Base-by-base conservation (phyloP, 768 basidiomycete species). In the Fomitopsis pulvina region DNA sequence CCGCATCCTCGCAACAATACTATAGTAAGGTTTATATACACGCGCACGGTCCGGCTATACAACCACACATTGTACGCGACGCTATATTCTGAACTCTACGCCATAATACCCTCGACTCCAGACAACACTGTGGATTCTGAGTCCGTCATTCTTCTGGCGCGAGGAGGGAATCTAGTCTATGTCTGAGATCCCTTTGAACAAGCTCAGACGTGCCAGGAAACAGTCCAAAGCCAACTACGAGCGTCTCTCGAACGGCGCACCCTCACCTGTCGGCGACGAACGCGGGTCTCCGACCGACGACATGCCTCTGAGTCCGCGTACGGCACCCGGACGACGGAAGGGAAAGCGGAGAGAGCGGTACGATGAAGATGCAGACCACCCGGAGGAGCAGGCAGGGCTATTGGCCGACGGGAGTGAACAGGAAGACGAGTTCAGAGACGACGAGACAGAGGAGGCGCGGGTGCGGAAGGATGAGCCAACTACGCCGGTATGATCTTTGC, bases 111-210 rank as follows among this genome's bases (percentile, higher is more conserved):
- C 34, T 14, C 4, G 14, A 14, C 18, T 37, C 14, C 34, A 14
- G 5, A 37, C 14, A 4, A 37, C 34, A 37, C 14, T 4, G 14
- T 37, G 34, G 34, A 37, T 37, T 18, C 4, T 14, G 14, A 16
- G 14, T 37, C 18, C 14, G 14, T 16, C 29, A 37, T 37, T 37
- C 14, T 37, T 18, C 18, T 4, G n/a, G 24, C 27, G 28, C 18
- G 9, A 8, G 25, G 43, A 18, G 43, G 43, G 18, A 52, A 55
- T 64, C 57, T 65, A 83, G 56, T 64, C 57, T 65, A 83, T 83
- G 81, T 77, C 83, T 66, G 84, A 85, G 70, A 87, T 86, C 66
- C 84, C 83, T n/a, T 69, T 87, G 48, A 78, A 71, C 58, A 71
- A 73, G 58, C 70, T 85, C 61, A 68, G 77, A 75, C 71, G 73